Conservation (phyloP, 768 basidiomycete genomes). For the Trametopsis cervina region DNA sequence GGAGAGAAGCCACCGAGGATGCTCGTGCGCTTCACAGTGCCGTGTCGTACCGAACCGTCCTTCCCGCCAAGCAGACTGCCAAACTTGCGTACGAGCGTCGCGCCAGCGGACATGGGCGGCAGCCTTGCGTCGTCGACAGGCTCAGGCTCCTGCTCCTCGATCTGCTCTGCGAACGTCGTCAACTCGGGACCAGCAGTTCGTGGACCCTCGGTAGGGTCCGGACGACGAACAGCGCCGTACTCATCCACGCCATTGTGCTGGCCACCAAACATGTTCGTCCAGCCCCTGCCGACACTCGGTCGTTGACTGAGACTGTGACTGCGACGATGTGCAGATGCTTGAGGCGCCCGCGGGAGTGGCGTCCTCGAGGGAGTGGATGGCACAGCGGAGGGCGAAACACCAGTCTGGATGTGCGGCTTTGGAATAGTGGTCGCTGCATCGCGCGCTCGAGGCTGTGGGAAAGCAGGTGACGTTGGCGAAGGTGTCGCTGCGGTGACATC, state of each 20-base stretch:
- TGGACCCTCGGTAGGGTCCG: constrained; percentile 31
- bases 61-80: constrained; percentile 53
- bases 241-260: constrained; percentile 35
- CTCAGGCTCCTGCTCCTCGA: constrained; percentile 26
- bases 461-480: constrained; percentile 51
- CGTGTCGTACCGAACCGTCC: constrained; percentile 34
- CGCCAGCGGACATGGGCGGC: constrained; percentile 43
- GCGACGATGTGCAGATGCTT: constrained; percentile 71
- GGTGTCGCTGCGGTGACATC: constrained; percentile 47
- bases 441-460: constrained; percentile 52
- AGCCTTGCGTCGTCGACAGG: constrained; percentile 25
- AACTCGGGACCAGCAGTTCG: constrained; percentile 64
- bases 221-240: constrained; percentile 24
- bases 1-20: constrained; percentile 40
- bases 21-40: constrained; percentile 41
- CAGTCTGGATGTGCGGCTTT: constrained; percentile 16
- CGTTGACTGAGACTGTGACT: constrained; percentile 82
- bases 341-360: constrained; percentile 56
- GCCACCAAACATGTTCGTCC: constrained; percentile 54
- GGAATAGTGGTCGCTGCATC: constrained; percentile 43
- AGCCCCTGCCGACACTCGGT: constrained; percentile 45
- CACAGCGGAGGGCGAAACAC: constrained; percentile 12
- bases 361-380: constrained; percentile 24
- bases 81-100: constrained; percentile 73
- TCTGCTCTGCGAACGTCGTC: constrained; percentile 40